Evolutionary conservation across 2,329 filamentous ascomycete genomes (phyloP), one percentile per base, ranked within the genome.

Genomic region (Talaromyces sp.): DNA sequence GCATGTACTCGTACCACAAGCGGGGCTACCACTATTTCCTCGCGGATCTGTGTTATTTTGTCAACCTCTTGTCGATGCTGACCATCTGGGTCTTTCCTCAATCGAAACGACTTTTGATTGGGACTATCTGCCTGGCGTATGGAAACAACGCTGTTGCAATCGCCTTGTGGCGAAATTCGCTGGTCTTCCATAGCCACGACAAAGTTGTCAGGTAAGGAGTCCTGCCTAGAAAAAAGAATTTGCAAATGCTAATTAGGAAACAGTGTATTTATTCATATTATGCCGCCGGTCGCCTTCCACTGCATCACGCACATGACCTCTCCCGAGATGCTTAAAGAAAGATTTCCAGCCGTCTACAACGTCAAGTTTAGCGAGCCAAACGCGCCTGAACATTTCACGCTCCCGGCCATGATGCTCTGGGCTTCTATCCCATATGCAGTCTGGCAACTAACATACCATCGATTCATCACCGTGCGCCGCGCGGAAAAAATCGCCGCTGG

Each of bases 121-220:
- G 91, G 66, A 88, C 91, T 0, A 99, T 92, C 75, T 97, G 94
- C 70, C 81, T 99, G 35, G 90, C 92, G 10, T 95, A 91, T 71
- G 94, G 94, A 64, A 99, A 99, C 77, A 99, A 99, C 72, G 94
- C 94, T 21, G 87, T 97, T 53, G 94, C 94, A 12, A 97, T 99
- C 73, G 92, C 94, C 72, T 94, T 99, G 92, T 99, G 94, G 94
- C 87, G 94, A 65, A 99, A 99, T 74, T 97, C 92, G 32, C 85
- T 99, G 70, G 94, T 99, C 53, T 99, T 99, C 75, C 94, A 99
- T 80, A 96, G 91, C 71, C 87, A 99, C 76, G 94, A 99, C 81
- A 99, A 99, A 77, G 92, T 97, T 63, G 95, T 92, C 12, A 94
- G 91, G 72, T 86, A 75, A 66, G 78, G 65, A 54, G 38, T 55